Percentiles rank a stretch among this genome's conserved stretches.
Evolutionary conservation across 495 filamentous ascomycete species (phyloP).

Genomic region (Cenococcum geophilum): DNA sequence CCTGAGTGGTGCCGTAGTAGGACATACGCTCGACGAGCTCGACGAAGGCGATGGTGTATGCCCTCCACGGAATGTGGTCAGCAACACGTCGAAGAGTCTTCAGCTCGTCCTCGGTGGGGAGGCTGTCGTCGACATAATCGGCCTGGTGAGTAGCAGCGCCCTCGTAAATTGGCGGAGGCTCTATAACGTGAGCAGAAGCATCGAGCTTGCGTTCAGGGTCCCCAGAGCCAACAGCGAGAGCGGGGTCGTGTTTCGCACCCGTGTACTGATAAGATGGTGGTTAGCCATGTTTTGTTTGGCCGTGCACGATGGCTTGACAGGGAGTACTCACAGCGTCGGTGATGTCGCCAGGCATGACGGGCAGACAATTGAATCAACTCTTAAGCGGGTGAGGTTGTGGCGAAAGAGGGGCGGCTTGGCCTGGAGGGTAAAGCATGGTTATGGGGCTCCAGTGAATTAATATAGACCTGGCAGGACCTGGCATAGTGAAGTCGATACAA

Average conservation of each 20-base stretch:
- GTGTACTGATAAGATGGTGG: not conserved
- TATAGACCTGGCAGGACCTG: not conserved
- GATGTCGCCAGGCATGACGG: conserved; percentile 16
- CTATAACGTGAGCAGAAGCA: not conserved
- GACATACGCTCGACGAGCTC: conserved; percentile 72
- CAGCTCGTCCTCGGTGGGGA: conserved; percentile 56
- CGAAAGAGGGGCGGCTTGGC: not conserved
- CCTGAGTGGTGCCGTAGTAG: conserved; percentile 61
- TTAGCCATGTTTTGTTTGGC: not conserved
- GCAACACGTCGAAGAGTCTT: conserved; percentile 56
- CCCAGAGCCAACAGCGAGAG: conserved; percentile 6
- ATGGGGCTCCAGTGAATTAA: not conserved
- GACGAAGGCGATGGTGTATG: conserved; percentile 63
- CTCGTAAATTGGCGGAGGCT: not conserved
- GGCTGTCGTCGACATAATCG: conserved; percentile 3
- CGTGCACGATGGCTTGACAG: not conserved
- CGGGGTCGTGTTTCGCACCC: conserved; percentile 8
- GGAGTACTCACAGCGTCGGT: conserved; percentile 14
- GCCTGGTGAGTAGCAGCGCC: conserved; percentile 7
- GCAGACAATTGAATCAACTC: not conserved
- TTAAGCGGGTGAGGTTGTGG: not conserved
- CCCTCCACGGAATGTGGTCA: conserved; percentile 54
- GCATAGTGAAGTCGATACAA: not conserved
- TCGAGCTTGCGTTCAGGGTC: conserved; percentile 7
- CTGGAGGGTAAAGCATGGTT: not conserved